Conservation (phyloP, 140 eudicot genomes). For the Ambrosia hybrid region DNA sequence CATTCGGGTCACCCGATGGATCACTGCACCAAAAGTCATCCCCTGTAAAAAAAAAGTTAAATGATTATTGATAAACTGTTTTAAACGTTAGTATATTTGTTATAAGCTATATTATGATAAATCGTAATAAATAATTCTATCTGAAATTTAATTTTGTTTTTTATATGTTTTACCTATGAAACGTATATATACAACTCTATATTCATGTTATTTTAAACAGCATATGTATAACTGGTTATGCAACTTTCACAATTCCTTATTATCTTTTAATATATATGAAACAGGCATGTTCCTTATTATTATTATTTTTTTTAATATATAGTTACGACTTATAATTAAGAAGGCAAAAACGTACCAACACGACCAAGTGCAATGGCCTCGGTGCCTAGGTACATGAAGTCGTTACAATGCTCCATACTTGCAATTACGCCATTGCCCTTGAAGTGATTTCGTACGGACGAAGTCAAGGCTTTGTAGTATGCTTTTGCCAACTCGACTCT, state of each 20-base stretch:
- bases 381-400: constrained; percentile 96
- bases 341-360: constrained; percentile 51
- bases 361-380: constrained; percentile 89
- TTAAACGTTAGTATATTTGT: too few species aligned
- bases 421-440: constrained; percentile 94
- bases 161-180: too few species aligned
- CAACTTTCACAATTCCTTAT: too few species aligned
- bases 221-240: too few species aligned
- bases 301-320: too few species aligned
- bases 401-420: constrained; percentile 96
- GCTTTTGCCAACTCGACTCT: constrained; percentile 86
- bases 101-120: too few species aligned
- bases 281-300: too few species aligned
- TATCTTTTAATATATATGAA: too few species aligned
- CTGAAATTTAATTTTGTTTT: background rate
- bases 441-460: constrained; percentile 72
- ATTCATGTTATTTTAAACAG: too few species aligned
- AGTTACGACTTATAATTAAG: background rate
- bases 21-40: constrained; percentile 97
- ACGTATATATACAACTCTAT: too few species aligned
- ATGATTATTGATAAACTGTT: background rate
- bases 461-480: constrained; percentile 75
- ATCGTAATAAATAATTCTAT: too few species aligned
- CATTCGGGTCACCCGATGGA: constrained; percentile 90
- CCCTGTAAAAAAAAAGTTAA: constrained; percentile 35